Evolutionary conservation across 1,284 basidiomycete genomes (phyloP).

Genomic region (Malassezia sympodialis): DNA sequence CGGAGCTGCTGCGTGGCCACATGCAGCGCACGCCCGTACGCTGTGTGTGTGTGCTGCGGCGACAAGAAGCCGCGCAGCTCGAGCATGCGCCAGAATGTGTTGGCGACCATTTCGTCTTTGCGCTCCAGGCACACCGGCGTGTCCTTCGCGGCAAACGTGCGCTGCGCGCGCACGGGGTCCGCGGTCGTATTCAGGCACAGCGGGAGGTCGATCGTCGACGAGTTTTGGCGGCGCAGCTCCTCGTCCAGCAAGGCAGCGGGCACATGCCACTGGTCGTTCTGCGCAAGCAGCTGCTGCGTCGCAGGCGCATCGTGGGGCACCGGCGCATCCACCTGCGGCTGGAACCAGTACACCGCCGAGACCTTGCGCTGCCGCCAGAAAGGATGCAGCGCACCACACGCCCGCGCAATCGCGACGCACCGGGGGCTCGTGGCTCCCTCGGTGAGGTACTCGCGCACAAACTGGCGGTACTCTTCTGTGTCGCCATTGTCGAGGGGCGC

Average conservation of each 20-base stretch:
- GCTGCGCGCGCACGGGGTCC: conserved; percentile 27
- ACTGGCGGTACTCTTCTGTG: conserved; percentile 82
- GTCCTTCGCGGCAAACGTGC: conserved; percentile 34
- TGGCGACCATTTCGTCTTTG: conserved; percentile 96
- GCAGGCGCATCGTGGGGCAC: conserved; percentile 54
- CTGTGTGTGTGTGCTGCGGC: conserved; percentile 71
- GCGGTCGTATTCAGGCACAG: conserved; percentile 80
- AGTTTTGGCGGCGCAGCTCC: conserved; percentile 87
- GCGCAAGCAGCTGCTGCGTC: conserved; percentile 74
- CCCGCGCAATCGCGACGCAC: conserved; percentile 61
- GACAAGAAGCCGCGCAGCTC: conserved; percentile 91
- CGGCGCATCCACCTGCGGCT: conserved; percentile 24
- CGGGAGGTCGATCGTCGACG: conserved; percentile 93
- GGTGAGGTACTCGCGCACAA: conserved; percentile 88
- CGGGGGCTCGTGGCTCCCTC: conserved; percentile 79
- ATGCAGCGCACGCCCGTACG: conserved; percentile 74
- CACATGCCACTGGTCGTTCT: conserved; percentile 86
- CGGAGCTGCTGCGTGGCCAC: conserved; percentile 65
- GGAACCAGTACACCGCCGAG: conserved; percentile 38
- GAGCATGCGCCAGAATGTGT: conserved; percentile 94
- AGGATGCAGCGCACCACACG: conserved; percentile 32
- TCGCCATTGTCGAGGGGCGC: conserved; percentile 91
- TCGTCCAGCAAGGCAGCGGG: conserved; percentile 77
- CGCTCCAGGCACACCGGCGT: conserved; percentile 60
- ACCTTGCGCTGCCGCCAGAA: conserved; percentile 43